phyloP scores from a whole-genome alignment of 2,329 filamentous ascomycete species.

The Fusarium transvaalense region DNA sequence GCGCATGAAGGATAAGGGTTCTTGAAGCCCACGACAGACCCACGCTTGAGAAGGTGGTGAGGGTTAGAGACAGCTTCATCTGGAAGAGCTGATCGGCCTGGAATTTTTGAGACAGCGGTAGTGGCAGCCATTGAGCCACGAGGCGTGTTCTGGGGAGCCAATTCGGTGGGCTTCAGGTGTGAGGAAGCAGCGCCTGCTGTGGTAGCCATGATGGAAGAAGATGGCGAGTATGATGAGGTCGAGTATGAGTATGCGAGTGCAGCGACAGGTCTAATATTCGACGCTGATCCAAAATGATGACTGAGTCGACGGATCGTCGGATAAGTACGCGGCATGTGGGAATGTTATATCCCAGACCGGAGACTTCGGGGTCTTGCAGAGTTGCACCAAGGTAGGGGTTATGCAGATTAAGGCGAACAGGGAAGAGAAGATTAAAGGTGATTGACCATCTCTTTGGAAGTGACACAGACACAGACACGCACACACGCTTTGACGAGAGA shows the following conservation, averaged over 20 bases:
- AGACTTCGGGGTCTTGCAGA: constrained; percentile 22
- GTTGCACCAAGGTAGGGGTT: constrained; percentile 26
- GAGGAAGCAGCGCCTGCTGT: constrained; percentile 31
- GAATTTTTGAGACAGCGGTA: constrained; percentile 53
- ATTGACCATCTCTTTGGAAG: constrained; percentile 6
- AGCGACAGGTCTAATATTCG: constrained; percentile 16
- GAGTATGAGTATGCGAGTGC: constrained; percentile 32
- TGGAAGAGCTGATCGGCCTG: constrained; percentile 53
- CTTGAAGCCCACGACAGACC: constrained; percentile 59
- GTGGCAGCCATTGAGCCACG: constrained; percentile 28
- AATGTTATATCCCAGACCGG: constrained; percentile 26
- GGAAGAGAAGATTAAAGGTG: constrained; percentile 1
- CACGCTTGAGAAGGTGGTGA: constrained; percentile 62
- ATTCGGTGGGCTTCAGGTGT: constrained; percentile 30
- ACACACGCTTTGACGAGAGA: background rate
- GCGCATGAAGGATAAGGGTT: constrained; percentile 65
- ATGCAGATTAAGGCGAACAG: constrained; percentile 12
- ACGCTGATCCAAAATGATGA: constrained; percentile 33
- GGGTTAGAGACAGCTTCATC: constrained; percentile 60
- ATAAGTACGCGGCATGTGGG: constrained; percentile 45
- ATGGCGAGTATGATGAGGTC: constrained; percentile 20
- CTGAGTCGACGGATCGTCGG: constrained; percentile 38
- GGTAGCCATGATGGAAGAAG: constrained; percentile 39
- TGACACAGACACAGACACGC: background rate
- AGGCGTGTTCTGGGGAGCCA: constrained; percentile 29